A percentile compares a stretch with the other conserved stretches of the same genome.
phyloP scores from a whole-genome alignment of 208 protist genomes.

The Phytomonas sp. region DNA sequence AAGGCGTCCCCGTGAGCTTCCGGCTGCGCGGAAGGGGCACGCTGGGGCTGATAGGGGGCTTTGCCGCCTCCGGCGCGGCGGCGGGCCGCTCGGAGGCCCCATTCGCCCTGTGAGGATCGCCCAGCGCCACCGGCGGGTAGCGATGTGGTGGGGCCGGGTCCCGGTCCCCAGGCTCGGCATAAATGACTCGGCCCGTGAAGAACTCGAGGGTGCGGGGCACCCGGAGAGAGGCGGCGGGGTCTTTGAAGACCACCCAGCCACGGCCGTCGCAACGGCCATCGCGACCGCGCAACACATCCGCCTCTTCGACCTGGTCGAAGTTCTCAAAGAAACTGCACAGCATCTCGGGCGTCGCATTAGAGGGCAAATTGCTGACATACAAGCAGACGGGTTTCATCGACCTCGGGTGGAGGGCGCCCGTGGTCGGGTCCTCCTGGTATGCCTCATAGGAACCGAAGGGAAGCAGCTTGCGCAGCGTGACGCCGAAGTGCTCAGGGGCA shows the following conservation, averaged over 20 bases:
- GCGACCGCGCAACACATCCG: slow-evolving; percentile 39
- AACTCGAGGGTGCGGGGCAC: slow-evolving; percentile 62
- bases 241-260: slow-evolving; percentile 67
- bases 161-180: slow-evolving; percentile 47
- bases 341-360: slow-evolving; percentile 59
- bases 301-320: slow-evolving; percentile 64
- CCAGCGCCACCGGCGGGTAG: slow-evolving; percentile 14
- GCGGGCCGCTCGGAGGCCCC: slow-evolving; percentile 11
- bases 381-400: slow-evolving; percentile 36
- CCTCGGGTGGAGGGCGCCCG: slow-evolving; percentile 22
- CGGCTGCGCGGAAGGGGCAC: slow-evolving; percentile 21
- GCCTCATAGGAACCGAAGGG: slow-evolving; percentile 64
- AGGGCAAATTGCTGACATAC: slow-evolving; percentile 65
- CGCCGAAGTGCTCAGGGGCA: slow-evolving; percentile 32
- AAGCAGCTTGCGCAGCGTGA: slow-evolving; percentile 55
- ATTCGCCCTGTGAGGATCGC: too few relatives aligned
- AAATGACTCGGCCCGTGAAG: slow-evolving; percentile 52
- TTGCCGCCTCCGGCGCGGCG: slow-evolving; percentile 13
- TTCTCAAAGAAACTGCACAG: slow-evolving; percentile 67
- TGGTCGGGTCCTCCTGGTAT: slow-evolving; percentile 36
- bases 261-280: slow-evolving; percentile 45
- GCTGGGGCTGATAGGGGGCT: slow-evolving; percentile 14
- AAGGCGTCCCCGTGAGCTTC: background rate
- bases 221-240: slow-evolving; percentile 36
- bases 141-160: slow-evolving; percentile 21